Evolutionary conservation across 2,329 filamentous ascomycete species (phyloP).

Genomic region (Claviceps humidiphila): DNA sequence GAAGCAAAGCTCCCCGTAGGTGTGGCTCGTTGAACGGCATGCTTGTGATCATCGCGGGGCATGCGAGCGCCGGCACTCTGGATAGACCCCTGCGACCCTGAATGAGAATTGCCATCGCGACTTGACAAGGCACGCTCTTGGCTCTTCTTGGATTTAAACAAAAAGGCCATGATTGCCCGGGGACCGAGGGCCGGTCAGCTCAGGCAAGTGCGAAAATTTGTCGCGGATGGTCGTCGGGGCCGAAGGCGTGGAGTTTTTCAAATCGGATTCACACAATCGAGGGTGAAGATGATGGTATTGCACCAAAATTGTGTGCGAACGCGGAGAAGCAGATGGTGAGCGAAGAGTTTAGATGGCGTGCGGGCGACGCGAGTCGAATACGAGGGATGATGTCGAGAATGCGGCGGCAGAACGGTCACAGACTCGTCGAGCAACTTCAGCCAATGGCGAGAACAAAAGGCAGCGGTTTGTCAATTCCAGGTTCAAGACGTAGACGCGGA

Average conservation of each 20-base stretch:
- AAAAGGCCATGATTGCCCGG: slow-evolving; percentile 55
- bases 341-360: neutral
- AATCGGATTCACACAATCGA: neutral
- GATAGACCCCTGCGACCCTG: slow-evolving; percentile 34
- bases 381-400: slow-evolving; percentile 5
- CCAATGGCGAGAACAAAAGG: neutral
- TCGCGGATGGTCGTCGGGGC: neutral
- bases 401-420: neutral
- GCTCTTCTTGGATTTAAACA: slow-evolving; percentile 72
- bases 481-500: slow-evolving; percentile 13
- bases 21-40: slow-evolving; percentile 44
- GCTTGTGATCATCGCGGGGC: slow-evolving; percentile 39
- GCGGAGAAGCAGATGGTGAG: neutral
- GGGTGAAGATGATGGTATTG: neutral
- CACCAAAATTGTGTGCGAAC: neutral
- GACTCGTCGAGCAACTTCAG: neutral
- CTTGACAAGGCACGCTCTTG: slow-evolving; percentile 47
- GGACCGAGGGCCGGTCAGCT: slow-evolving; percentile 22
- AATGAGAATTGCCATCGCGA: slow-evolving; percentile 37
- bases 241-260: neutral
- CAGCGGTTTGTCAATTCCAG: slow-evolving; percentile 12
- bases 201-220: neutral
- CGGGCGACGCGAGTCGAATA: neutral
- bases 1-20: slow-evolving; percentile 71
- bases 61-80: slow-evolving; percentile 34